Evolutionary conservation across 164 flowering plant genomes (phyloP).

Genomic region (Dillenia turbinata): DNA sequence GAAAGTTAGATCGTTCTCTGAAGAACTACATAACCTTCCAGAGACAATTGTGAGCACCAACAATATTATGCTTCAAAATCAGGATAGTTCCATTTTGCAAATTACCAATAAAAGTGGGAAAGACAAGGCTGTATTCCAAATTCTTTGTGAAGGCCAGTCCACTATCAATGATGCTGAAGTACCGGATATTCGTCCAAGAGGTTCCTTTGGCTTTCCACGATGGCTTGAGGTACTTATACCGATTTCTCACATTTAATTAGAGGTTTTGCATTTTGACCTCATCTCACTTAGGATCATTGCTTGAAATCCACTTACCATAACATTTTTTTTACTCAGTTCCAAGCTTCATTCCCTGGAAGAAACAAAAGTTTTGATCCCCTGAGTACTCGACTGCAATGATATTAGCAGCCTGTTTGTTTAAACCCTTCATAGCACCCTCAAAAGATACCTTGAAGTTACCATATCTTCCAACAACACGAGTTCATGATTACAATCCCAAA

Average conservation of each 20-base stretch:
- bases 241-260: neutral
- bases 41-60: conserved; percentile 66
- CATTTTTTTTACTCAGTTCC: no score
- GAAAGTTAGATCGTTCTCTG: conserved; percentile 40
- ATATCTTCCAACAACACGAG: no score
- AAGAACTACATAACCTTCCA: conserved; percentile 56
- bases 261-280: no score
- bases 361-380: no score
- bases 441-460: no score
- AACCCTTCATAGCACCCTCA: no score
- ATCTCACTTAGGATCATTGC: no score
- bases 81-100: conserved; percentile 48
- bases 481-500: no score
- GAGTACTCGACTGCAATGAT: no score
- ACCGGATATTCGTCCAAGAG: conserved; percentile 45
- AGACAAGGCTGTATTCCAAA: conserved; percentile 51
- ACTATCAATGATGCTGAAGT: conserved; percentile 51
- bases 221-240: conserved; percentile 85
- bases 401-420: no score
- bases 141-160: conserved; percentile 64
- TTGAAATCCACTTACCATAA: no score
- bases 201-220: conserved; percentile 79
- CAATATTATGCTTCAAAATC: conserved; percentile 63
- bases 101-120: conserved; percentile 62
- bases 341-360: no score